Evolutionary conservation across 225 moss, liverwort and hornwort genomes (phyloP), one percentile per base, ranked within the genome.

Genomic region (Polytrichum formosum): DNA sequence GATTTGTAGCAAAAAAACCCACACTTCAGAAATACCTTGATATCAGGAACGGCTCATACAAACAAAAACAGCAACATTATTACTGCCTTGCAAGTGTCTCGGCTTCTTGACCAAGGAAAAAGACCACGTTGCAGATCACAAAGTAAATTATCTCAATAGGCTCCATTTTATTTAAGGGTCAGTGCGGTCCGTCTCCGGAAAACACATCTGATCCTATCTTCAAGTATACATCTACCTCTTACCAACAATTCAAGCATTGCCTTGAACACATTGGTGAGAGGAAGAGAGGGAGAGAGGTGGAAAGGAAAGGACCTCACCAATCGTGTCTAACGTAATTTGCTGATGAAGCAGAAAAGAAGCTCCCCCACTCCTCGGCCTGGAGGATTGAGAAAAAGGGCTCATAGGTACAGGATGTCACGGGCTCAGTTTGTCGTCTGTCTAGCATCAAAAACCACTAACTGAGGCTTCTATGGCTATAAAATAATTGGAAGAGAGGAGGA

Each of bases 181-280:
- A 55, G 65, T 37, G 71, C 70, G 69, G 5, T 66, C 67, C 66
- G 25, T 67, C 66, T 73, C 66, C 72, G 73, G 75, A 71, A 62
- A 58, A 68, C 69, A 72, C 28, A 66, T 59, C 63, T 54, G 77
- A 77, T 18, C 72, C 75, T 62, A 27, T 77, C 77, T 84, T 73
- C 61, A 56, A 72, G 74, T 74, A 73, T 71, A 78, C 81, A 76
- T 60, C 76, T 72, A 54, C 54, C 64, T 69, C 76, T 72, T 66
- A 67, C 29, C 80, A 77, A 67, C 20, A 28, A 56, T 74, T 71
- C 71, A 69, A 69, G 68, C 77, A 64, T 37, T 65, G 71, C 23
- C 70, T 74, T 70, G 21, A 69, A 8, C n/a, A 64, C 58, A 53
- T 30, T 63, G 72, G 80, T 55, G 55, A 64, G 68, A 80, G 65